Conservation (phyloP, 225 moss, liverwort and hornwort species). For the Polytrichum formosum region DNA sequence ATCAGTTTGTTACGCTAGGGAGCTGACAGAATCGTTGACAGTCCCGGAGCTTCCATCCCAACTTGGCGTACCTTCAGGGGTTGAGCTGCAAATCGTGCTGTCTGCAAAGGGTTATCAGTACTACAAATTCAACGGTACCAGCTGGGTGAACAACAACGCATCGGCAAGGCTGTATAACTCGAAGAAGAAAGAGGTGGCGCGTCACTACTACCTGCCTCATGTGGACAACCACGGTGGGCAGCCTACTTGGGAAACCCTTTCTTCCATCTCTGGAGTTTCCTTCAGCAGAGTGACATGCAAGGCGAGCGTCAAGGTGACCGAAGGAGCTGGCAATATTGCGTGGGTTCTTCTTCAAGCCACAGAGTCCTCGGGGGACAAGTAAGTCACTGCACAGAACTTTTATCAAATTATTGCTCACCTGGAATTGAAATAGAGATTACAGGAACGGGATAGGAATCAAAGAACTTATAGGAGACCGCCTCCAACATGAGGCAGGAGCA, state of each 20-base stretch:
- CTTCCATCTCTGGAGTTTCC: conserved; percentile 8
- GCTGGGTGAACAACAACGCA: conserved; percentile 37
- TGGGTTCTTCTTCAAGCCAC: conserved; percentile 48
- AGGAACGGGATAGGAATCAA: too few species aligned
- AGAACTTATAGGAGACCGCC: too few species aligned
- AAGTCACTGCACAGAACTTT: conserved; percentile 4
- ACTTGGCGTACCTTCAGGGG: conserved; percentile 15
- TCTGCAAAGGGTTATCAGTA: conserved; percentile 29
- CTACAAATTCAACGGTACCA: conserved; percentile 44
- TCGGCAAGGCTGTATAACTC: conserved; percentile 22
- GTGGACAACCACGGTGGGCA: conserved; percentile 36
- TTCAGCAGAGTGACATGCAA: conserved; percentile 40
- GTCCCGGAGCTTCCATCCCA: conserved; percentile 7
- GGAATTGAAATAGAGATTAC: too few species aligned
- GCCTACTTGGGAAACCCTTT: conserved; percentile 40
- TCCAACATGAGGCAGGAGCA: too few species aligned
- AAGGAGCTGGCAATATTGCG: conserved; percentile 13
- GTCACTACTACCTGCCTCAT: conserved; percentile 32
- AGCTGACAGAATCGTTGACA: too few species aligned
- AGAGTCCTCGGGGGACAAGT: conserved; percentile 36
- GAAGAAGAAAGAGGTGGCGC: conserved; percentile 18
- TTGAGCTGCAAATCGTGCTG: conserved; percentile 18
- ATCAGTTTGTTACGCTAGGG: too few species aligned
- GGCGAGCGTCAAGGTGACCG: background rate
- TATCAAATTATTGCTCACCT: background rate